These are phyloP conservation scores for sweet orange (Citrus sinensis) DNA, from an alignment of 345 rosid species.

Conservation along the genomic window DNA sequence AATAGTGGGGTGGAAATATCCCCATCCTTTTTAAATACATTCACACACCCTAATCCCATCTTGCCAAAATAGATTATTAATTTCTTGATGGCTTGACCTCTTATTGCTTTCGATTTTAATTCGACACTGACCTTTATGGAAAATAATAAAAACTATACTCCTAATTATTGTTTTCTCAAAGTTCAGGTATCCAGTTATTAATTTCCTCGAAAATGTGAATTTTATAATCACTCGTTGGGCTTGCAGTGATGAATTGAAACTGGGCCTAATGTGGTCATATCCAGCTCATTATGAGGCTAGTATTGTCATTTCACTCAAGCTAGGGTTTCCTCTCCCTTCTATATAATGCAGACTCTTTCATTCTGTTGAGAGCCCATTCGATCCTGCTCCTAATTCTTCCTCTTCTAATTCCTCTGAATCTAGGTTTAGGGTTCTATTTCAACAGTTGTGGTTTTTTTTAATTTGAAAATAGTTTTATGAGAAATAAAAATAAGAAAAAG, in stretches of 20 bases:
- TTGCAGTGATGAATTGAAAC: neutral
- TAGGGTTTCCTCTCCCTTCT: conserved; percentile 5
- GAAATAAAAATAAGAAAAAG: conserved; percentile 6
- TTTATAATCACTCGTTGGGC: too few relatives aligned
- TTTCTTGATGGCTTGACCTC: too few relatives aligned
- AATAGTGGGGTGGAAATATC: too few relatives aligned
- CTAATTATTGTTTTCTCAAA: neutral
- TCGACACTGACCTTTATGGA: neutral
- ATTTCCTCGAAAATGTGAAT: too few relatives aligned
- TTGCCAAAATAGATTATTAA: too few relatives aligned
- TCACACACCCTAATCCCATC: too few relatives aligned
- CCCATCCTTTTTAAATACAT: too few relatives aligned
- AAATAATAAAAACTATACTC: neutral
- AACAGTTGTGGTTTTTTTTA: neutral
- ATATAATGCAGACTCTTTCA: too few relatives aligned
- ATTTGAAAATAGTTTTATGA: too few relatives aligned
- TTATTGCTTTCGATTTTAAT: too few relatives aligned
- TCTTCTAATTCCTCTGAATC: too few relatives aligned
- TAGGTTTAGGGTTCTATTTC: neutral
- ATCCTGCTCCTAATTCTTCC: neutral
- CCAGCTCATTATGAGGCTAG: neutral
- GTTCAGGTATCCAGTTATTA: neutral
- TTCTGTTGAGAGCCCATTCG: too few relatives aligned
- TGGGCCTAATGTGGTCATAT: neutral
- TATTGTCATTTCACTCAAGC: neutral